phyloP scores from a whole-genome alignment of 2,329 filamentous ascomycete genomes.

The Chaetomium sp. region DNA sequence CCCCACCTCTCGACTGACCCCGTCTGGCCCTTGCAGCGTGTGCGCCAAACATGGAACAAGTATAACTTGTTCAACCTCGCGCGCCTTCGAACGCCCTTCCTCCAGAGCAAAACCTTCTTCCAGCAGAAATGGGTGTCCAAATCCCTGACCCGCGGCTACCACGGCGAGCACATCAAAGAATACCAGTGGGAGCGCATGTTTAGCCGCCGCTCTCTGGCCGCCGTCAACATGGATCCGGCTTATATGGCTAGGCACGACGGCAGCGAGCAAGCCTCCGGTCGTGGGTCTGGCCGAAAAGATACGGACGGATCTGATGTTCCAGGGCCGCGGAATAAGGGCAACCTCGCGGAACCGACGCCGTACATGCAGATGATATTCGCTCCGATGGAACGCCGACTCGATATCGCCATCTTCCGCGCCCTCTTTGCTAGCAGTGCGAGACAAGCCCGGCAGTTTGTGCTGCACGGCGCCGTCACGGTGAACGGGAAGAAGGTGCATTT shows the following conservation, averaged over 20 bases:
- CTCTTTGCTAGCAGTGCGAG: conserved; percentile 91
- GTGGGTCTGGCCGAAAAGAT: conserved; percentile 70
- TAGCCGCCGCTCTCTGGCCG: conserved; percentile 74
- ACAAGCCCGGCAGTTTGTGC: conserved; percentile 91
- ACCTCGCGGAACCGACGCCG: conserved; percentile 62
- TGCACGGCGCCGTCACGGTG: conserved; percentile 91
- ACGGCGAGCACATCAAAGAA: conserved; percentile 93
- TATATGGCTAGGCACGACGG: conserved; percentile 84
- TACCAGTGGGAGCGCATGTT: conserved; percentile 95
- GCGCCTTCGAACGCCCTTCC: conserved; percentile 51
- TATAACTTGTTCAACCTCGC: conserved; percentile 91
- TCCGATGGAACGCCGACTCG: conserved; percentile 84
- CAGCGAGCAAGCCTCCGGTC: conserved; percentile 77
- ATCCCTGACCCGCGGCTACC: conserved; percentile 78
- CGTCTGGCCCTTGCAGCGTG: conserved; percentile 61
- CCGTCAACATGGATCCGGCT: conserved; percentile 79
- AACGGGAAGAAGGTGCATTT: conserved; percentile 84
- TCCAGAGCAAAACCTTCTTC: conserved; percentile 72
- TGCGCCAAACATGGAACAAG: conserved; percentile 96
- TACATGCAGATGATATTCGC: conserved; percentile 97
- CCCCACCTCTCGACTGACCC: conserved; percentile 18
- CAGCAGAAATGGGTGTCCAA: conserved; percentile 98
- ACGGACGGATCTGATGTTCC: conserved; percentile 21
- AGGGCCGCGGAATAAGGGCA: conserved; percentile 39
- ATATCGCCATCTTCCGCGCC: conserved; percentile 91